phyloP scores from a whole-genome alignment of 2,329 filamentous ascomycete species.

The Aspergillus novofumigatus region DNA sequence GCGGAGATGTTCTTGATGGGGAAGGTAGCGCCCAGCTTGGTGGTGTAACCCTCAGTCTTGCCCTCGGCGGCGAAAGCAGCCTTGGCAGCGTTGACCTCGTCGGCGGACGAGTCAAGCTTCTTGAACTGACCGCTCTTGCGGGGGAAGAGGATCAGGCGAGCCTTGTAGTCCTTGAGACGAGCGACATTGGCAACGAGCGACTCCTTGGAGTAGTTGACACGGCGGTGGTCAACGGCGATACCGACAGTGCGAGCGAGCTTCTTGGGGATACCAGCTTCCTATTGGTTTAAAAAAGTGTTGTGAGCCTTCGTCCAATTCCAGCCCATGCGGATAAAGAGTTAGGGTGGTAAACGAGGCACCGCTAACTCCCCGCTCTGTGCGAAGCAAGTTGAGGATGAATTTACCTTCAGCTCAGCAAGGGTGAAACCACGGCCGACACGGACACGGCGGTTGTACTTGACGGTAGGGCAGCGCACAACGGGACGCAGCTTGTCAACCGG shows the following conservation, averaged over 20 bases:
- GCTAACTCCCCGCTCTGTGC: not conserved
- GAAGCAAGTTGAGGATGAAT: slow-evolving; percentile 10
- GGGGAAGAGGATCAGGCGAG: slow-evolving; percentile 95
- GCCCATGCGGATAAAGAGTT: slow-evolving; percentile 1
- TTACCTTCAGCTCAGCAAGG: slow-evolving; percentile 95
- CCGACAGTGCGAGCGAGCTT: slow-evolving; percentile 93
- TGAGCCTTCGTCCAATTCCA: slow-evolving; percentile 10
- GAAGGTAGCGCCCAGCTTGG: slow-evolving; percentile 56
- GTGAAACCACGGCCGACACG: slow-evolving; percentile 97
- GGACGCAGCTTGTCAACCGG: slow-evolving; percentile 96
- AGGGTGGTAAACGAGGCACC: not conserved
- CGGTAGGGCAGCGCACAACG: slow-evolving; percentile 91
- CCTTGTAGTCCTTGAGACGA: slow-evolving; percentile 96
- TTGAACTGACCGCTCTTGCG: slow-evolving; percentile 91
- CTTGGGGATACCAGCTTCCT: slow-evolving; percentile 95
- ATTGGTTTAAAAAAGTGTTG: slow-evolving; percentile 20
- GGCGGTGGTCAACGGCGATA: slow-evolving; percentile 93
- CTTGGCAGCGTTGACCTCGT: slow-evolving; percentile 70
- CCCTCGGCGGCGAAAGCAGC: slow-evolving; percentile 47
- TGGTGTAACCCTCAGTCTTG: slow-evolving; percentile 51
- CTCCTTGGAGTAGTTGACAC: slow-evolving; percentile 96
- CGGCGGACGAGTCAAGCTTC: slow-evolving; percentile 82
- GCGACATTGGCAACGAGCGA: slow-evolving; percentile 90
- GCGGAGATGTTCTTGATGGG: slow-evolving; percentile 64
- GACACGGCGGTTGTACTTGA: slow-evolving; percentile 99